phyloP scores from a whole-genome alignment of 768 basidiomycete species.

The Hysterangium stoloniferum region DNA sequence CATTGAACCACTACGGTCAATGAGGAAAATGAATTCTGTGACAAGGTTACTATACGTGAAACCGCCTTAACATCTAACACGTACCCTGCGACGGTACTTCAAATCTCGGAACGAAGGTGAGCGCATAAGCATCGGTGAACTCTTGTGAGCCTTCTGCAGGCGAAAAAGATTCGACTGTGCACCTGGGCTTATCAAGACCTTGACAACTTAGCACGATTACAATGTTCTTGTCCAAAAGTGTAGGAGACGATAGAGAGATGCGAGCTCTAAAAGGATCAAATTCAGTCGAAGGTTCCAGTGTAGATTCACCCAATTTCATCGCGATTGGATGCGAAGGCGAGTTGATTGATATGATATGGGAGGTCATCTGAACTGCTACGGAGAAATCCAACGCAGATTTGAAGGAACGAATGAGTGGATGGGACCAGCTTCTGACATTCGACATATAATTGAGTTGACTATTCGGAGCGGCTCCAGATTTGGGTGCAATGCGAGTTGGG shows the following conservation, averaged over 20 bases:
- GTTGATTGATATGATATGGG: conserved; percentile 13
- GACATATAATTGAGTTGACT: neutral
- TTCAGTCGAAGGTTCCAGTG: conserved; percentile 29
- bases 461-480: conserved; percentile 9
- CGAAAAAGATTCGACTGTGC: conserved; percentile 40
- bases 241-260: conserved; percentile 22
- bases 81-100: conserved; percentile 34
- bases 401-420: no score
- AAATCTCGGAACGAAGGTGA: conserved; percentile 49
- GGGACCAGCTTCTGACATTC: no score
- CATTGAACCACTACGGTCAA: conserved; percentile 59
- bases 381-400: conserved; percentile 13
- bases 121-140: conserved; percentile 37
- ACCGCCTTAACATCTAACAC: neutral
- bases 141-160: conserved; percentile 18
- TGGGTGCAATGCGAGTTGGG: conserved; percentile 12
- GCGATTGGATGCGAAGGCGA: conserved; percentile 15
- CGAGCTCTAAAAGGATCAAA: conserved; percentile 2
- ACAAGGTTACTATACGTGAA: neutral
- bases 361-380: conserved; percentile 10
- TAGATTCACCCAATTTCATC: conserved; percentile 32
- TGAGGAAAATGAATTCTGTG: conserved; percentile 50
- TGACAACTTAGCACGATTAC: conserved; percentile 41
- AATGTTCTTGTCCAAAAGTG: conserved; percentile 42
- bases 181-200: conserved; percentile 45